Evolutionary conservation across 129 eudicot species (phyloP).

Genomic region (Lonicera japonica): DNA sequence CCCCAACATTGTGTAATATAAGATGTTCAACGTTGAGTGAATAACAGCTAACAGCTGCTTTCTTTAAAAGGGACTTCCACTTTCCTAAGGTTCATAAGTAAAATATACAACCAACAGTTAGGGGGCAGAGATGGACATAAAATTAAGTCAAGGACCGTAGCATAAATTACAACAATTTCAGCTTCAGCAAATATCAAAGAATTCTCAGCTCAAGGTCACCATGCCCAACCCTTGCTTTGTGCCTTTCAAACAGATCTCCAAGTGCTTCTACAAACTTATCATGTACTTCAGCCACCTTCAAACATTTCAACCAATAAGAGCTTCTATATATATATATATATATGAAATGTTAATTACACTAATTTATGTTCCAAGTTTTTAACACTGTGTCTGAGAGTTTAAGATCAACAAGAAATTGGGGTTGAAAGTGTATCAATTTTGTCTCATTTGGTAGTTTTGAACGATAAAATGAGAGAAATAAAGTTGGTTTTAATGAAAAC

Average conservation of each 20-base stretch:
- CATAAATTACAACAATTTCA: too few species aligned
- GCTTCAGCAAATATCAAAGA: constrained; percentile 28
- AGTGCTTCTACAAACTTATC: constrained; percentile 60
- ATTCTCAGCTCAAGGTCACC: constrained; percentile 48
- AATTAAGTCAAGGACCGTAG: neutral
- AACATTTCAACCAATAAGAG: constrained; percentile 8
- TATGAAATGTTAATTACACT: neutral
- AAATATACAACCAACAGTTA: neutral
- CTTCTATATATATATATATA: neutral
- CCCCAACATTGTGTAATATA: too few species aligned
- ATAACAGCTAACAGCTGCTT: too few species aligned
- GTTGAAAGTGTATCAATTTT: too few species aligned
- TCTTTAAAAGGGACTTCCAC: neutral
- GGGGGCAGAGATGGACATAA: neutral
- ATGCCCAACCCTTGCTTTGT: constrained; percentile 63
- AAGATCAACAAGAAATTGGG: too few species aligned
- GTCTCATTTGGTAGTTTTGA: too few species aligned
- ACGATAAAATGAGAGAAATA: too few species aligned
- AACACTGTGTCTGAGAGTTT: too few species aligned
- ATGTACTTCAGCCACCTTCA: constrained; percentile 66
- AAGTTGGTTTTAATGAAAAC: too few species aligned
- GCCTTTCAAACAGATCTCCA: constrained; percentile 55
- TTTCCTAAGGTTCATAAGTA: neutral
- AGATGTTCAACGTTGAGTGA: too few species aligned
- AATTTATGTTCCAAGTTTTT: too few species aligned